Base-by-base conservation (phyloP, 352 stramenopile genomes). In the Pythium sukuiense region DNA sequence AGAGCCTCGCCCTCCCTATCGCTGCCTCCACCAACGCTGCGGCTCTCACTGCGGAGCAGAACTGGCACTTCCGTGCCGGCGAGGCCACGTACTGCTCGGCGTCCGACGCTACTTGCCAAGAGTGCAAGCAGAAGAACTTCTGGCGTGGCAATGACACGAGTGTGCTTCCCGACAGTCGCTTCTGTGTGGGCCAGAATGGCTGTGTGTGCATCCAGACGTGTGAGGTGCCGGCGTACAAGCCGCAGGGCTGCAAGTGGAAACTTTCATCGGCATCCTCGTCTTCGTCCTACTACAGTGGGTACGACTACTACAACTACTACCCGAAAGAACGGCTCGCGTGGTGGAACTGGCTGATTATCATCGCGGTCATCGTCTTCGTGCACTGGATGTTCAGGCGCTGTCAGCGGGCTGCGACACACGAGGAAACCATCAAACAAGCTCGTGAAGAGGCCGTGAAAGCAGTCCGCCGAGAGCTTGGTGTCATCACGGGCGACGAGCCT, bases 141-240 rank as follows among this genome's bases (percentile, higher is more conserved):
- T 69, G 35, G 32, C 48, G 45, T 16, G 50, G 33, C 26, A 65
- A 39, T 4, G 29, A 62, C 39, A 16, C 20, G 9, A 57, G 16
- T 7, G 29, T 8, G 11, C 30, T 61, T 2, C 33, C 57, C 6
- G 64, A 71, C 43, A 71, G 64, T 32, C 64, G 64, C 30, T 70
- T 65, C 27, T 70, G 63, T 29, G 35, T 70, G 9, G 55, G 63
- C 24, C 8, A 48, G 9, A 46, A 61, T 13, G 30, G 26, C 37
- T 70, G 63, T 27, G 63, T 70, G n/a, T 70, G 63, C 29, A 70
- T 70, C 50, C 61, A 68, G 61, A 68, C 61, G 41, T 68, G 61
- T 45, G 61, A 68, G 24, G 53, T 58, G 30, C 41, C 61, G 20
- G 30, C n/a, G 27, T 70, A 64, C 55, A 70, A 64, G 54, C 2